These are phyloP conservation scores for Colletotrichum liriopes DNA, from an alignment of 2,329 filamentous ascomycete species.

Conservation along the genomic window DNA sequence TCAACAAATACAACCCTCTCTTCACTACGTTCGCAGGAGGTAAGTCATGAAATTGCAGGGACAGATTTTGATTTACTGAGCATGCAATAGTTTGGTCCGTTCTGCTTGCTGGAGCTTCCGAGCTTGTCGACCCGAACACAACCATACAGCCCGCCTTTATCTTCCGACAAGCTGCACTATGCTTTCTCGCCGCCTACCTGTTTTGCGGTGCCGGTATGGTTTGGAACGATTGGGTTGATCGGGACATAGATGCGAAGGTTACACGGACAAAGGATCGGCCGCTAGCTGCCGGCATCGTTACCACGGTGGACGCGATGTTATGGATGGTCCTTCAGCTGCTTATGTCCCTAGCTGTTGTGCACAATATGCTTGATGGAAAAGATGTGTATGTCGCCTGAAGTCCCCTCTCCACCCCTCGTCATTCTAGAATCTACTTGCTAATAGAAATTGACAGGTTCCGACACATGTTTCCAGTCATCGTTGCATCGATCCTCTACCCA, in stretches of 20 bases:
- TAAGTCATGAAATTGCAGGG: background rate
- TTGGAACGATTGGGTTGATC: conserved; percentile 51
- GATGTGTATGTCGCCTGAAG: conserved; percentile 27
- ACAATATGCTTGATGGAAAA: conserved; percentile 35
- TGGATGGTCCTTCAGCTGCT: conserved; percentile 39
- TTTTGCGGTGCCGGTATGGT: conserved; percentile 52
- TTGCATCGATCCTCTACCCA: conserved; percentile 45
- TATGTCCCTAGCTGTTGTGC: conserved; percentile 32
- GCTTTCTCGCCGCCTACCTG: conserved; percentile 46
- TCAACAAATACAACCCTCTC: conserved; percentile 39
- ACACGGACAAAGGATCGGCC: conserved; percentile 50
- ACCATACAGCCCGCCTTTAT: conserved; percentile 42
- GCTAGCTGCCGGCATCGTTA: conserved; percentile 46
- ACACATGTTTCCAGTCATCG: conserved; percentile 44
- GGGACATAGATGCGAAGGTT: conserved; percentile 49
- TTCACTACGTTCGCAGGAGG: conserved; percentile 41
- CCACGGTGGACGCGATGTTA: conserved; percentile 45
- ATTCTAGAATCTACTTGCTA: background rate
- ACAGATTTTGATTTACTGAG: conserved; percentile 13
- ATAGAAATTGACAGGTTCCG: conserved; percentile 41
- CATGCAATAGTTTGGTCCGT: conserved; percentile 36
- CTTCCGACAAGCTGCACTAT: conserved; percentile 46
- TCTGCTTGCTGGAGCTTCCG: conserved; percentile 35
- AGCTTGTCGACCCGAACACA: conserved; percentile 20
- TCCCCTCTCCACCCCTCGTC: too few species aligned